Evolutionary conservation across 2,329 filamentous ascomycete genomes (phyloP), one percentile per base, ranked within the genome.

Genomic region (Alternaria viburni): DNA sequence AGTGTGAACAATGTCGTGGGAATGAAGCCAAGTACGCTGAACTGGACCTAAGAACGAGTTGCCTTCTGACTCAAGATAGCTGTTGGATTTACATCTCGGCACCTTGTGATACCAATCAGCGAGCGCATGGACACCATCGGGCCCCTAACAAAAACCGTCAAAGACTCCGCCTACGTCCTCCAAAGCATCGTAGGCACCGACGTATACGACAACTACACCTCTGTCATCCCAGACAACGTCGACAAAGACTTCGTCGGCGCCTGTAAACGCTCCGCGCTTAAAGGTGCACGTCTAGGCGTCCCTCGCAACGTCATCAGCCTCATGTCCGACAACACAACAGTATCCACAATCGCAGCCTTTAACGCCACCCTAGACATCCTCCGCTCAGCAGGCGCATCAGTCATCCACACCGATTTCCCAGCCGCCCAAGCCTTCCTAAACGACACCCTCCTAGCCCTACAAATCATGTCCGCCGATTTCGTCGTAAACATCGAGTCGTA

Each of bases 391-490:
- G 91, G 91, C 1, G 91, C 89, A 0, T 90, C 84, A 1, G 83
- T 93, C 44, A 81, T 93, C 72, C 77, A 89, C 71, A 86, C 81
- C 0, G 86, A 92, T 23, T 86, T 86, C 30, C 89, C 88, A 0
- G 76, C 86, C 52, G 89, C 89, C n/a, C 93, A 90, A 90, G 83
- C 93, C 77, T 93, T 91, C 86, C 89, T 91, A 70, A 90, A 88
- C 66, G 90, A 90, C 6, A 84, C 82, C 10, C 36, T 32, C 1
- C 86, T 89, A 5, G 89, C 89, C 3, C 88, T 82, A 70, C 81
- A 88, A n/a, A 92, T 93, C 64, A 87, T 92, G 78, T 92, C 89
- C 13, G 87, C 89, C 0, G 89, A 91, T 74, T 90, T 90, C 70
- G 90, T 90, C 70, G 87, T 90, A 78, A 86, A 90, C 77, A 86